phyloP scores from a whole-genome alignment of 805 yeast species.

The Ogataea glucozyma region DNA sequence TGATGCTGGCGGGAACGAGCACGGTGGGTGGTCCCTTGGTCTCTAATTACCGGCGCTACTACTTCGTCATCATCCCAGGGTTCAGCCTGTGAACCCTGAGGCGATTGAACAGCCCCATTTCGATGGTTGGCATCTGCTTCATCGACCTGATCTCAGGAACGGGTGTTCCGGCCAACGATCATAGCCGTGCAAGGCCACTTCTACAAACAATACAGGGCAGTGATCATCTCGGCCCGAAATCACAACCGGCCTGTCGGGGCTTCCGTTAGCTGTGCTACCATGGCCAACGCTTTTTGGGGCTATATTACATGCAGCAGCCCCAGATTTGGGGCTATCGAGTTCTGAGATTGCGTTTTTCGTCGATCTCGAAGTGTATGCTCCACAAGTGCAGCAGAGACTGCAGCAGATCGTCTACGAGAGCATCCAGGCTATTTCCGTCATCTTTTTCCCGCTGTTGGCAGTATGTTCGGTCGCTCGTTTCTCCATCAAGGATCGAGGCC shows the following conservation, averaged over 20 bases:
- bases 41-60: slow-evolving; percentile 44
- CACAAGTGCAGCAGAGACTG: slow-evolving; percentile 26
- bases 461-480: slow-evolving; percentile 36
- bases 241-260: slow-evolving; percentile 61
- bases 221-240: slow-evolving; percentile 57
- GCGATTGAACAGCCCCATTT: slow-evolving; percentile 32
- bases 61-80: slow-evolving; percentile 43
- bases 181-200: slow-evolving; percentile 58
- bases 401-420: slow-evolving; percentile 34
- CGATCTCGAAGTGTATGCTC: slow-evolving; percentile 27
- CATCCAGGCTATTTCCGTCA: slow-evolving; percentile 35
- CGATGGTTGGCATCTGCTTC: slow-evolving; percentile 39
- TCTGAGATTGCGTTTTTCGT: slow-evolving; percentile 27
- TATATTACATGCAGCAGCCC: slow-evolving; percentile 12
- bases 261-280: slow-evolving; percentile 44
- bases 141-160: slow-evolving; percentile 40
- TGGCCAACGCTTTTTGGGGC: slow-evolving; percentile 29
- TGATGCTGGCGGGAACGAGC: slow-evolving; percentile 44
- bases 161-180: slow-evolving; percentile 55
- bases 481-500: slow-evolving; percentile 42
- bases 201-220: slow-evolving; percentile 53
- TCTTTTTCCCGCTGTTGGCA: slow-evolving; percentile 39
- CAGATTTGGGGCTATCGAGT: slow-evolving; percentile 13
- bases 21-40: slow-evolving; percentile 48
- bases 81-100: slow-evolving; percentile 41